phyloP scores from a whole-genome alignment of 768 basidiomycete genomes.

The Cantharellus anzutake region DNA sequence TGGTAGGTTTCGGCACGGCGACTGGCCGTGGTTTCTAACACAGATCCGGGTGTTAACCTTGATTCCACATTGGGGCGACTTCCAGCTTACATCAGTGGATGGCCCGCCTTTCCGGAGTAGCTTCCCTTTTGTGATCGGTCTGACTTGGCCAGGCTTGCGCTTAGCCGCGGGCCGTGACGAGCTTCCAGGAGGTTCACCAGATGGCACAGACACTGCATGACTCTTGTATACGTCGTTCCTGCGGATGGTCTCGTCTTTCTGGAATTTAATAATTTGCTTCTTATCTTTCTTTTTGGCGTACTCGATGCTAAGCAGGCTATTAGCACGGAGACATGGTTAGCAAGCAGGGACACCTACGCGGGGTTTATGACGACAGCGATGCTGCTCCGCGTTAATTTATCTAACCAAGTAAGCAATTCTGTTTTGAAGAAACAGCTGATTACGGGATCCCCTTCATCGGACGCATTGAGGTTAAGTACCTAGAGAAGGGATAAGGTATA shows the following conservation, averaged over 20 bases:
- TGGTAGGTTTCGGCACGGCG: constrained; percentile 36
- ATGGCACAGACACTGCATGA: constrained; percentile 68
- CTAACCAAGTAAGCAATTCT: constrained; percentile 65
- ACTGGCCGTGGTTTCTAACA: constrained; percentile 22
- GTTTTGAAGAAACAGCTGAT: constrained; percentile 92
- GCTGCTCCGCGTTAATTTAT: constrained; percentile 61
- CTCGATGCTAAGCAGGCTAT: constrained; percentile 34
- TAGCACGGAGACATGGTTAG: not conserved
- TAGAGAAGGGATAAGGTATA: constrained; percentile 14
- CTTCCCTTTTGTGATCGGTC: constrained; percentile 74
- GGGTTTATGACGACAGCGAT: constrained; percentile 57
- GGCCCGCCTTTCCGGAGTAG: constrained; percentile 62
- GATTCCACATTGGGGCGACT: too few species aligned
- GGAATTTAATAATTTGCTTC: constrained; percentile 63
- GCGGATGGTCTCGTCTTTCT: constrained; percentile 70
- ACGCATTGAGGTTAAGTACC: constrained; percentile 57
- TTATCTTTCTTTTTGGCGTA: constrained; percentile 98
- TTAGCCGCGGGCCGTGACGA: constrained; percentile 68
- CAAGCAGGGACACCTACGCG: constrained; percentile 31
- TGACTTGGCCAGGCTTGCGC: constrained; percentile 68
- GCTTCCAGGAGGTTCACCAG: constrained; percentile 73
- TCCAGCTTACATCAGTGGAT: constrained; percentile 17
- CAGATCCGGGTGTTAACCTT: too few species aligned
- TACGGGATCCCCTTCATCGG: constrained; percentile 90
- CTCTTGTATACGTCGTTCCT: constrained; percentile 85